phyloP scores from a whole-genome alignment of 768 basidiomycete genomes.

The Mycena latifolia region DNA sequence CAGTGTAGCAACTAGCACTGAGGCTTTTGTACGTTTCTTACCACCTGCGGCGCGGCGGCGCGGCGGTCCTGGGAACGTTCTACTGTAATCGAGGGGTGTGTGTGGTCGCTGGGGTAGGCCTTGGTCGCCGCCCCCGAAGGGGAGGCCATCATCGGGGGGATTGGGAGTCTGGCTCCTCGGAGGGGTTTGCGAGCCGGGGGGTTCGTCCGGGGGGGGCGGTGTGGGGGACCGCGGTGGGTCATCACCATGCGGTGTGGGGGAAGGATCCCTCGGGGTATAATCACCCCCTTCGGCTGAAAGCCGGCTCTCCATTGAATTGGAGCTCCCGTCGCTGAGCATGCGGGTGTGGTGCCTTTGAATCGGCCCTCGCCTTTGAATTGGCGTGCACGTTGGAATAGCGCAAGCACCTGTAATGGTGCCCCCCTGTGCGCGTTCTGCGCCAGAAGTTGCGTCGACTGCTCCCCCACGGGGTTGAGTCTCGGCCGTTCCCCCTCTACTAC shows the following conservation, averaged over 20 bases:
- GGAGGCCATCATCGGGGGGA: too few relatives aligned
- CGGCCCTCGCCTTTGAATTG: neutral
- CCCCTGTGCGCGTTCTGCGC: neutral
- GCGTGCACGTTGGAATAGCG: slow-evolving; percentile 6
- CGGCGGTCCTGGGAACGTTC: neutral
- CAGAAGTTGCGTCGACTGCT: neutral
- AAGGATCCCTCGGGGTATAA: too few relatives aligned
- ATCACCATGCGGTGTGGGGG: too few relatives aligned
- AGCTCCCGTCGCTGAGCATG: neutral
- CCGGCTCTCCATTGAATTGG: too few relatives aligned
- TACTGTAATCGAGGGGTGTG: neutral
- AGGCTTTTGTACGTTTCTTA: slow-evolving; percentile 13
- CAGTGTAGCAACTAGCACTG: neutral
- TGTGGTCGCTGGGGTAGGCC: neutral
- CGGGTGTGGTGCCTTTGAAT: neutral
- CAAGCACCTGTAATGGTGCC: neutral
- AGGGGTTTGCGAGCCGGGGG: too few relatives aligned
- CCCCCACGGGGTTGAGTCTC: neutral
- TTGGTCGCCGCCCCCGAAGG: too few relatives aligned
- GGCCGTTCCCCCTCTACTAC: slow-evolving; percentile 10
- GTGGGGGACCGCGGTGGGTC: too few relatives aligned
- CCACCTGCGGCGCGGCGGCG: neutral
- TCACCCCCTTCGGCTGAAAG: too few relatives aligned
- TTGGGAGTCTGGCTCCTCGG: too few relatives aligned
- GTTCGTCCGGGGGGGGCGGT: too few relatives aligned